Percentiles rank a stretch among this genome's conserved stretches.
phyloP scores from a whole-genome alignment of 495 filamentous ascomycete species.

The Hypoxylon subgilvum region DNA sequence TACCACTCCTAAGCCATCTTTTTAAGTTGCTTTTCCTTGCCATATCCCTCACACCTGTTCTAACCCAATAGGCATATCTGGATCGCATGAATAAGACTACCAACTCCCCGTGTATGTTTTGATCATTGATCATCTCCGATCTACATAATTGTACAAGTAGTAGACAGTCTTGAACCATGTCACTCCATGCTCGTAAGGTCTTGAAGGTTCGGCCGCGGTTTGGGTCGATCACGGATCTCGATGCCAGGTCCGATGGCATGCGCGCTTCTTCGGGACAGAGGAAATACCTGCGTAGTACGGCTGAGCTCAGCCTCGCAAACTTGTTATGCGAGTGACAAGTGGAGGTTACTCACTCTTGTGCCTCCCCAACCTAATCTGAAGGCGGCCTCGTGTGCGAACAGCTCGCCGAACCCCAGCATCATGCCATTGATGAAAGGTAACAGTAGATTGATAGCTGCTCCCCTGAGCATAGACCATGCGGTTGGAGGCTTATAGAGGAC shows the following conservation, averaged over 20 bases:
- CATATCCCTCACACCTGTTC: neutral
- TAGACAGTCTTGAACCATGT: neutral
- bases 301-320: neutral
- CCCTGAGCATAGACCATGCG: constrained; percentile 79
- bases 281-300: constrained; percentile 57
- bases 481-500: constrained; percentile 91
- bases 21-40: constrained; percentile 3
- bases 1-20: too few species aligned
- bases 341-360: constrained; percentile 80
- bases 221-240: constrained; percentile 52
- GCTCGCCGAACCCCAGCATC: constrained; percentile 96
- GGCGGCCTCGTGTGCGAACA: constrained; percentile 93
- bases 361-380: constrained; percentile 91
- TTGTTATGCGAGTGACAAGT: too few species aligned
- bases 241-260: constrained; percentile 61
- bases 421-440: constrained; percentile 96
- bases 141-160: constrained; percentile 17
- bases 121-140: constrained; percentile 1
- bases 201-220: constrained; percentile 43
- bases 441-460: constrained; percentile 91
- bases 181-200: constrained; percentile 60
- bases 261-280: constrained; percentile 48
- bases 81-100: neutral
- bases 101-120: neutral
- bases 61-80: neutral